Base-by-base conservation (phyloP, 805 yeast genomes). In the Teunomyces pallodes region DNA sequence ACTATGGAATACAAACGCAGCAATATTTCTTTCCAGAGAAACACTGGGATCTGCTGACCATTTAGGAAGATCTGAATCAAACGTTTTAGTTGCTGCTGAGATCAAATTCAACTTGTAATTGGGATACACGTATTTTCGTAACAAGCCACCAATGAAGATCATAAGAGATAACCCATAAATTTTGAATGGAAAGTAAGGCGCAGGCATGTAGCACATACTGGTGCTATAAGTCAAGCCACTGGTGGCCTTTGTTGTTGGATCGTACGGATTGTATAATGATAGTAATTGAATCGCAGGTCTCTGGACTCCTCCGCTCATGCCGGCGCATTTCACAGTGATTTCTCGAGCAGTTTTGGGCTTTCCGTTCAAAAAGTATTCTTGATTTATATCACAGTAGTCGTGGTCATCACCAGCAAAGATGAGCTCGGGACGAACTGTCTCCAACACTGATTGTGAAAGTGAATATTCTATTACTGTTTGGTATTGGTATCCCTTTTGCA, bases 321-420 rank as follows among this genome's bases (percentile, higher is more conserved):
- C 86, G 45, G 86, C 82, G 3, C 96, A 82, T 65, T 94, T 94
- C 27, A 91, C 90, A 0, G 97, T 89, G 53, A 86, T 82, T 63
- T 94, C 99, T 2, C 48, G 6, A 1, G 67, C 57, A 2, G 64
- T 57, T n/a, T 48, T 47, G 24, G 42, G 47, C 5, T 48, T 50
- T 2, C 58, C 55, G 27, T 59, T 48, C 30, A 48, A 45, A 3
- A 42, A 46, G 45, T 53, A 66, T 9, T 59, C 55, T 62, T 92
- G 97, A 16, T 69, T 67, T 28, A 86, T 77, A 54, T 87, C 89
- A 64, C 99, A 94, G 57, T 89, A 90, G 64, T 94, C 99, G 69
- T 94, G 99, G 64, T 94, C 99, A 64, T 94, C 99, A 1, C 99
- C 99, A 5, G 95, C 82, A 60, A 90, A 88, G 3, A 87, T 75